These are phyloP conservation scores for Asterochloris sp. DNA, from an alignment of 139 green algal species.

Conservation along the genomic window DNA sequence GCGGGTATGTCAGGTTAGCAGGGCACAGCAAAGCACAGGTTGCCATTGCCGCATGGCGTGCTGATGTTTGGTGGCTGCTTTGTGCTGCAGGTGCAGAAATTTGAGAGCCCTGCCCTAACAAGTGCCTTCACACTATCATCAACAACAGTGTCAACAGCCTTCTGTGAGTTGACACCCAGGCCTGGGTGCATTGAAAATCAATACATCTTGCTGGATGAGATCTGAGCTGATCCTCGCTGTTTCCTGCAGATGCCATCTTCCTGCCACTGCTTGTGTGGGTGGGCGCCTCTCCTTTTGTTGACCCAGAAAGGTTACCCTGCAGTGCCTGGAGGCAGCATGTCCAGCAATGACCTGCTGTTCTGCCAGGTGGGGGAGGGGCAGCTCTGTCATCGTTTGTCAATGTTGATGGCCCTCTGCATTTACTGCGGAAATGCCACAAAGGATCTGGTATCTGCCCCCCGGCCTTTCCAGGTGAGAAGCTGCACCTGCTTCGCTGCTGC, in stretches of 20 bases:
- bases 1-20: conserved; percentile 1
- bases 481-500: neutral
- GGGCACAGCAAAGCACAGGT: conserved; percentile 18
- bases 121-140: neutral
- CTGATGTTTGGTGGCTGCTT: neutral
- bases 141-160: conserved; percentile 11
- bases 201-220: conserved; percentile 31
- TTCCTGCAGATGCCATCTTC: conserved; percentile 15
- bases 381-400: no score
- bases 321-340: neutral
- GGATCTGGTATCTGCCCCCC: conserved; percentile 42
- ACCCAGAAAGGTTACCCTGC: neutral
- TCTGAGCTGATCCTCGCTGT: conserved; percentile 17
- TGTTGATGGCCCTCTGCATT: conserved; percentile 34
- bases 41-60: neutral
- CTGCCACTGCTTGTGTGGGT: neutral
- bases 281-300: neutral
- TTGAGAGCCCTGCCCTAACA: conserved; percentile 1
- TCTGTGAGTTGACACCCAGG: conserved; percentile 17
- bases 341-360: neutral
- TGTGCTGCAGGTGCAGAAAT: neutral
- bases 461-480: conserved; percentile 26
- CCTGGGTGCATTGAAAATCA: neutral
- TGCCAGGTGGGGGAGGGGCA: neutral
- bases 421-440: conserved; percentile 58